Conservation (phyloP, 2,329 filamentous ascomycete genomes). For the Nemania abortiva region DNA sequence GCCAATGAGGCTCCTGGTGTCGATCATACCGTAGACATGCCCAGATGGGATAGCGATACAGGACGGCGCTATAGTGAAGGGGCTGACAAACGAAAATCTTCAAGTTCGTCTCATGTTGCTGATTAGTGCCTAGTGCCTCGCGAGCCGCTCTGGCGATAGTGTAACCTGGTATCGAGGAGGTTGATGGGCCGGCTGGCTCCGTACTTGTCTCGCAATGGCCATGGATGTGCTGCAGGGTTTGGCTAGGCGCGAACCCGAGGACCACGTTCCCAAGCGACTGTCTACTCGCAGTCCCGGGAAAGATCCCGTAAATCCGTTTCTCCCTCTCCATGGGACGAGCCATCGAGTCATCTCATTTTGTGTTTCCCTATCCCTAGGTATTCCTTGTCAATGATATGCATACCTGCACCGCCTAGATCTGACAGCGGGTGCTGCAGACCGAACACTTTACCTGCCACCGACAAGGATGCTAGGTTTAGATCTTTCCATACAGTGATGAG, state of each 20-base stretch:
- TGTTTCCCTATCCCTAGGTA: background rate
- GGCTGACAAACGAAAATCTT: constrained; percentile 28
- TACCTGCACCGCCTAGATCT: background rate
- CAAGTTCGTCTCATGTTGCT: constrained; percentile 38
- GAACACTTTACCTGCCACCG: background rate
- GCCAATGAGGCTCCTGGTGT: constrained; percentile 44
- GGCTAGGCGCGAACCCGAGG: constrained; percentile 14
- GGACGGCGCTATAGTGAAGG: constrained; percentile 20
- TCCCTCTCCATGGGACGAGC: background rate
- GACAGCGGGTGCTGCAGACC: background rate
- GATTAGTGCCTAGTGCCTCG: constrained; percentile 1
- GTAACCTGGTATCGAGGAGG: constrained; percentile 7
- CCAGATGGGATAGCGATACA: constrained; percentile 20
- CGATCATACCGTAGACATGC: constrained; percentile 43
- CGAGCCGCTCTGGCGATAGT: constrained; percentile 14
- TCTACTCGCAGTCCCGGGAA: constrained; percentile 9
- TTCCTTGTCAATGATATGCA: constrained; percentile 2
- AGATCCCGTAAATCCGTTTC: constrained; percentile 34
- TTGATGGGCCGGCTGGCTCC: constrained; percentile 13
- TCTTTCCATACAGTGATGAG: constrained; percentile 12
- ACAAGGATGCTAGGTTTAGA: constrained; percentile 10
- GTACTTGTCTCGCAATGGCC: constrained; percentile 26
- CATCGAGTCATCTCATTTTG: constrained; percentile 22
- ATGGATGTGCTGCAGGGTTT: constrained; percentile 37
- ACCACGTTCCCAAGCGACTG: constrained; percentile 9